Conservation (phyloP, 495 filamentous ascomycete species). For the Chaetomium tenue region DNA sequence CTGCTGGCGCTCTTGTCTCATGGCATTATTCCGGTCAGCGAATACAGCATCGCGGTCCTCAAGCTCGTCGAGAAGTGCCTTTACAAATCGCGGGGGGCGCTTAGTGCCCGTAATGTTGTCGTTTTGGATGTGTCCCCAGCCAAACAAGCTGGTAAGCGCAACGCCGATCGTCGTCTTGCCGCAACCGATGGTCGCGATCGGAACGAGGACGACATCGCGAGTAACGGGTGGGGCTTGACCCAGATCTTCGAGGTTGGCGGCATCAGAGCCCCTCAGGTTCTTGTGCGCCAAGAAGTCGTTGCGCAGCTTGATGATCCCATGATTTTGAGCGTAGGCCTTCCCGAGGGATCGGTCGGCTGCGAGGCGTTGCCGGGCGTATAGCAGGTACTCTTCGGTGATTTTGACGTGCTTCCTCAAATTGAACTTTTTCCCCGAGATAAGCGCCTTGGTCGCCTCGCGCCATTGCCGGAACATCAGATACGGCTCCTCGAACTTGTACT, state of each 20-base stretch:
- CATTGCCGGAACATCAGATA: conserved; percentile 98
- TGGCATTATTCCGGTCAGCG: conserved; percentile 92
- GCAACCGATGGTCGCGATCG: conserved; percentile 90
- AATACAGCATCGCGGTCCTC: conserved; percentile 67
- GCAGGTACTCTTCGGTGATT: conserved; percentile 88
- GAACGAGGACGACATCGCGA: conserved; percentile 70
- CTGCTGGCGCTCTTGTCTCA: conserved; percentile 80
- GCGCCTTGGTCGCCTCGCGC: conserved; percentile 91
- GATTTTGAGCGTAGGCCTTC: conserved; percentile 74
- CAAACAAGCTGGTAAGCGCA: conserved; percentile 78
- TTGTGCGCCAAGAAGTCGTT: conserved; percentile 79
- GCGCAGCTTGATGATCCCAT: conserved; percentile 91
- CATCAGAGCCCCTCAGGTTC: conserved; percentile 79
- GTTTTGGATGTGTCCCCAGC: conserved; percentile 94
- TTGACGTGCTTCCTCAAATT: conserved; percentile 80
- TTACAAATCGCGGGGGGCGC: conserved; percentile 70
- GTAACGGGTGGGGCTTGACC: conserved; percentile 46
- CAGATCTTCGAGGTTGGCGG: conserved; percentile 44
- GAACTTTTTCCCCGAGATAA: conserved; percentile 73
- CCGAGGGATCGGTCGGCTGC: conserved; percentile 59
- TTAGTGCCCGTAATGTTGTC: conserved; percentile 85
- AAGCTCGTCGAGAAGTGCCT: conserved; percentile 61
- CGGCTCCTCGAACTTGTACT: conserved; percentile 99
- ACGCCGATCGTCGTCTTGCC: conserved; percentile 93
- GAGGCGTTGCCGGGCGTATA: conserved; percentile 73